Percentiles rank a stretch among this genome's conserved stretches.
These are phyloP conservation scores for Zhuliangozyma blackwelliae DNA, from an alignment of 1,139 yeast species.

Conservation along the genomic window DNA sequence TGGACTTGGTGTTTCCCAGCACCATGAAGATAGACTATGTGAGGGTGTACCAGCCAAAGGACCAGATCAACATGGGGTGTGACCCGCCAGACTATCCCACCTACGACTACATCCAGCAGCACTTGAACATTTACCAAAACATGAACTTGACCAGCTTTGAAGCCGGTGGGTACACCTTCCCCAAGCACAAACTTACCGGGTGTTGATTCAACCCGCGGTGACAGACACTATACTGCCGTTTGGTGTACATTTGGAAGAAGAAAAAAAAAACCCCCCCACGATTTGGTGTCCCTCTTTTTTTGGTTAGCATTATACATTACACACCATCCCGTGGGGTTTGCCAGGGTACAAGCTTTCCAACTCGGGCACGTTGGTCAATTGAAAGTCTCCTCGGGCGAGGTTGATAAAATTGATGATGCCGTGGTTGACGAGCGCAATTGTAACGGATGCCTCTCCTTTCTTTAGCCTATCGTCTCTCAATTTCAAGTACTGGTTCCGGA, in stretches of 20 bases:
- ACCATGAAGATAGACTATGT: constrained; percentile 70
- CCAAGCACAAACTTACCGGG: constrained; percentile 36
- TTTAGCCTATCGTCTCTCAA: constrained; percentile 25
- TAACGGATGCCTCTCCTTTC: constrained; percentile 48
- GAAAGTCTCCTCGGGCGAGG: constrained; percentile 56
- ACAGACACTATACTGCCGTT: not conserved
- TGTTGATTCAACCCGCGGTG: constrained; percentile 10
- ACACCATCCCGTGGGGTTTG: constrained; percentile 10
- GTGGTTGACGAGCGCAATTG: constrained; percentile 65
- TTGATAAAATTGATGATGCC: constrained; percentile 69
- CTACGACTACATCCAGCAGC: constrained; percentile 61
- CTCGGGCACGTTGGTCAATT: constrained; percentile 22
- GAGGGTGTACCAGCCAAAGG: constrained; percentile 71
- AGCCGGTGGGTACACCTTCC: constrained; percentile 62
- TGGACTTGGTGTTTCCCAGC: constrained; percentile 64
- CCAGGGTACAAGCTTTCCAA: constrained; percentile 10
- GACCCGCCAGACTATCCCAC: constrained; percentile 78
- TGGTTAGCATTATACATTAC: constrained; percentile 2
- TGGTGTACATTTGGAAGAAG: too few relatives aligned
- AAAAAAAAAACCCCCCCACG: too few relatives aligned
- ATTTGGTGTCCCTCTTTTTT: too few relatives aligned
- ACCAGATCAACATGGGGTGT: constrained; percentile 53
- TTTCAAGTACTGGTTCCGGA: constrained; percentile 23
- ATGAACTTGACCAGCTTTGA: constrained; percentile 65
- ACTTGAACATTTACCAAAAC: constrained; percentile 58